Percentiles rank a stretch among this genome's conserved stretches.
Conservation (phyloP, 1,284 basidiomycete species). For the Apiotrichum sp. region DNA sequence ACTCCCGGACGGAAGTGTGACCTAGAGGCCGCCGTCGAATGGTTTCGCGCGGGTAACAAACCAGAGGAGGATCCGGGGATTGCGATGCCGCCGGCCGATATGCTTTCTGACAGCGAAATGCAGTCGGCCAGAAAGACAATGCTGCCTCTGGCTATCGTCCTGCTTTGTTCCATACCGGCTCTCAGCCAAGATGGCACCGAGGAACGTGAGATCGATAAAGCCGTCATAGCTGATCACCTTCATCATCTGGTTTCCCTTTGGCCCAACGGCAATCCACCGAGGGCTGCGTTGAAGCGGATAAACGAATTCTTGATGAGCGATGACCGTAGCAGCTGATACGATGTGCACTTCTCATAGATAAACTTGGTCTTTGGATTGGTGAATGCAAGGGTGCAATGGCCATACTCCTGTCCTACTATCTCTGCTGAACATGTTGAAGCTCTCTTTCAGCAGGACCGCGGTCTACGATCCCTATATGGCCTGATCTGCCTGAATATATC, state of each 20-base stretch:
- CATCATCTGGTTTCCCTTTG: conserved; percentile 38
- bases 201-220: conserved; percentile 19
- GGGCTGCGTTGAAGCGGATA: conserved; percentile 40
- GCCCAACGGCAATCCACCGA: conserved; percentile 44
- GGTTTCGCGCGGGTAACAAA: not conserved
- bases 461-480: too few species aligned
- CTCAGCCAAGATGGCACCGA: conserved; percentile 1
- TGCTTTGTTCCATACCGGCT: conserved; percentile 19
- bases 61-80: too few species aligned
- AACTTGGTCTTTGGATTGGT: too few species aligned
- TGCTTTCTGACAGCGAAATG: not conserved
- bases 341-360: too few species aligned
- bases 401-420: too few species aligned
- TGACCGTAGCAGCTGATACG: too few species aligned
- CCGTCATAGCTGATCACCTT: conserved; percentile 25
- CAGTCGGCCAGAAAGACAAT: conserved; percentile 19
- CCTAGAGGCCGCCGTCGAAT: conserved; percentile 7
- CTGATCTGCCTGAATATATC: too few species aligned
- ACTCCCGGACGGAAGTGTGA: conserved; percentile 16
- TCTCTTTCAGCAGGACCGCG: too few species aligned
- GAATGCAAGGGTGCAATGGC: too few species aligned
- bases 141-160: conserved; percentile 27
- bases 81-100: not conserved
- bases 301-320: conserved; percentile 43
- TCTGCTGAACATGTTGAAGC: too few species aligned